Conservation (phyloP, 2,329 filamentous ascomycete genomes). For the Hypomyces perniciosus region DNA sequence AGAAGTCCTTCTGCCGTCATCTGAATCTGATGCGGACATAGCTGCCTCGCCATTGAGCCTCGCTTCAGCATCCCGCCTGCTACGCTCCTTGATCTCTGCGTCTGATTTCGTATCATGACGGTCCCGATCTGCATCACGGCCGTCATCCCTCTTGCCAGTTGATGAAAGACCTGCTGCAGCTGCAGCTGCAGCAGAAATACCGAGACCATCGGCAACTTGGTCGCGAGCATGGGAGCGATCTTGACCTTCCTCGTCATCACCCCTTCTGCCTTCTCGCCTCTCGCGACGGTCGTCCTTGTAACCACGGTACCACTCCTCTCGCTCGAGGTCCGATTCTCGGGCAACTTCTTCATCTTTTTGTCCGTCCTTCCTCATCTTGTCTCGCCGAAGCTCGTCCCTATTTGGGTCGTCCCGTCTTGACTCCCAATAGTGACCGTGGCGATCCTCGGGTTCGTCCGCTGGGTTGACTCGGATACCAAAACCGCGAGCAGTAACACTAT, state of each 20-base stretch:
- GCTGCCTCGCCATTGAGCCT: constrained; percentile 31
- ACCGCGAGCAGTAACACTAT: constrained; percentile 40
- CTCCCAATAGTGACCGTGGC: constrained; percentile 33
- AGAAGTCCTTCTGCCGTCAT: constrained; percentile 33
- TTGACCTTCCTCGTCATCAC: constrained; percentile 32
- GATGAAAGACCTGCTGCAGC: constrained; percentile 41
- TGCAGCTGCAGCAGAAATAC: constrained; percentile 36
- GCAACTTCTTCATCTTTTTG: constrained; percentile 23
- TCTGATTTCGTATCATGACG: constrained; percentile 12
- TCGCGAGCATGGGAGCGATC: constrained; percentile 39
- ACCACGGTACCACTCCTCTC: constrained; percentile 23
- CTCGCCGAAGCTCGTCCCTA: constrained; percentile 4
- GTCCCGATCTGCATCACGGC: constrained; percentile 24
- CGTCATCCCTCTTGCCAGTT: constrained; percentile 33
- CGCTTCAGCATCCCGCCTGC: constrained; percentile 34
- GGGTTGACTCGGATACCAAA: constrained; percentile 46
- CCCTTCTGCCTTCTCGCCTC: constrained; percentile 24
- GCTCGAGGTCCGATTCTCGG: constrained; percentile 24
- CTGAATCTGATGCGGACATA: constrained; percentile 34
- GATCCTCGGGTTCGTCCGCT: constrained; percentile 34
- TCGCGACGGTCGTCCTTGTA: constrained; percentile 26
- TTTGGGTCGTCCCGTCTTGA: constrained; percentile 23
- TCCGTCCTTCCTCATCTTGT: constrained; percentile 19
- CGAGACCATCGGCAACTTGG: constrained; percentile 42
- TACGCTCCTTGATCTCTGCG: constrained; percentile 23